A percentile compares a stretch with the other conserved stretches of the same genome.
These are phyloP conservation scores for apple (Malus domestica) DNA, from an alignment of 306 rosid species.

Conservation along the genomic window ASM211411v1 NC_041802.1:24175501-24176000, in stretches of 20 bases:
- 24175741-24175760: not conserved
- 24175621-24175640: too few relatives aligned
- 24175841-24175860: not conserved
- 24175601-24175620: too few relatives aligned
- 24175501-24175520: too few relatives aligned
- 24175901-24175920: not conserved
- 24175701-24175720: not conserved
- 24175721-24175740: not conserved
- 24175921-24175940: constrained; percentile 1
- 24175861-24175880: constrained; percentile 1
- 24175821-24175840: not conserved
- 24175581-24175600: too few relatives aligned
- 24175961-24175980: not conserved
- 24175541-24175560: fast-evolving
- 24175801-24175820: not conserved
- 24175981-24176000: not conserved
- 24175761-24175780: not conserved
- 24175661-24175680: not conserved
- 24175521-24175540: too few relatives aligned
- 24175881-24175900: not conserved
- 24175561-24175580: too few relatives aligned
- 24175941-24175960: constrained; percentile 14
- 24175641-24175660: not conserved
- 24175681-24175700: not conserved
- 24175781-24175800: not conserved